Evolutionary conservation across 129 eudicot genomes (phyloP), one percentile per base, ranked within the genome.

Genomic region (Gnaphalium uliginosum): DNA sequence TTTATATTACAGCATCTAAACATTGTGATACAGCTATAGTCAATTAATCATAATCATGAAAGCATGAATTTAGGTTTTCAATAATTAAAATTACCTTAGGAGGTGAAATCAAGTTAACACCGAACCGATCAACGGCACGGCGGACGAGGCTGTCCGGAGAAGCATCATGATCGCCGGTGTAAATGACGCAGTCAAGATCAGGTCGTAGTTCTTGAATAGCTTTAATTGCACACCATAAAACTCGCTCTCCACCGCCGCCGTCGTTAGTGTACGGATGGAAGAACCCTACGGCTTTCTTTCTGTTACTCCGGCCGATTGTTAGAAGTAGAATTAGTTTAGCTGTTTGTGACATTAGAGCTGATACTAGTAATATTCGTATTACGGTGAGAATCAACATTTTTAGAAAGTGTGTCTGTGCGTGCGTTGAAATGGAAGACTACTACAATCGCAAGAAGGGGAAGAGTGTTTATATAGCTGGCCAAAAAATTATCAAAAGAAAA

Each of bases 201-300:
- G 99, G 96, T 4, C 71, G 71, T 58, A 80, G 79, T 58, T 89
- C 97, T 69, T 95, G 99, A 27, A 95, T 66, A 73, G 95, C 96
- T 86, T 91, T 95, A 57, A 95, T 97, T 68, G 99, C 96, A 65
- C 99, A 95, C 99, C 99, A 95, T 8, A 95, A 71, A 35, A 95
- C 99, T 73, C 99, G 76, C 76, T 95, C 99, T 10, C 97, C 99
- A 4, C 99, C 99, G 65, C 99, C 97, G 78, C 99, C 99, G 71
- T 95, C 99, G 85, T 95, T 95, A 73, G 99, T 91, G 89, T 82
- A 95, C 0, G 99, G 99, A 66, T 95, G 97, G 69, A 95, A 95
- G 85, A 95, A 87, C 68, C 90, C 96, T 33, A 89, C 89, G 14
- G 98, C 87, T 24, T 67, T 77, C 56, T 73, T 80, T 43, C 81